Evolutionary conservation across 768 basidiomycete genomes (phyloP), one percentile per base, ranked within the genome.

Genomic region (Lactarius tabidus): DNA sequence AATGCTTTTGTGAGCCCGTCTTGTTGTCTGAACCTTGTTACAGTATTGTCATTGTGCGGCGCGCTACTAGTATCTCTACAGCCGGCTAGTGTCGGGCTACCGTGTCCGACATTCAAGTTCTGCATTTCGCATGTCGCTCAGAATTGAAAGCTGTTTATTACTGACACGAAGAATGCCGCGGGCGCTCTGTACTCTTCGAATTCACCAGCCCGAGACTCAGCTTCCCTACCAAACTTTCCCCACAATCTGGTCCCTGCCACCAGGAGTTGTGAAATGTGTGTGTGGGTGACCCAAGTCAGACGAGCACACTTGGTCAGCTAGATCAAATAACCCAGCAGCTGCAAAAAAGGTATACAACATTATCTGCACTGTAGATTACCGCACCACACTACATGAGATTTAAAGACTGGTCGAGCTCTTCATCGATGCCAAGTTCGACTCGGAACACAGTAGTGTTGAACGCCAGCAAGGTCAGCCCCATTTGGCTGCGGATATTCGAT

Each of bases 81-180:
- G n/a, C n/a, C n/a, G n/a, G 89, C 91, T 57, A 95, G 97, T 67
- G 83, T 92, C 36, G 84, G 83, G 0, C 79, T 93, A 43, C 33
- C 33, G 33, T 4, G 33, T 33, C 33, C 33, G 33, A 33, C n/a
- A n/a, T n/a, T n/a, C n/a, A n/a, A n/a, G n/a, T n/a, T n/a, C n/a
- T n/a, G n/a, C n/a, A n/a, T n/a, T n/a, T n/a, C n/a, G n/a, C 3
- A 75, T 75, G 38, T 86, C 88, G 3, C 72, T 98, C 29, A 78
- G 81, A 29, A 77, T 84, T n/a, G 87, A 90, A 39, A 98, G 98
- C 73, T 85, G 89, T 63, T 95, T 14, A 87, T 94, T 4, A 86
- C 97, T 76, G 90, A 93, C 62, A 75, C 80, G 63, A 80, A 79
- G 58, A 92, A 97, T 60, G 90, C 86, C 0, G 86, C 87, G 71